Percentiles rank a stretch among this genome's conserved stretches.
phyloP scores from a whole-genome alignment of 768 basidiomycete genomes.

The Guyanaporus albipodus region DNA sequence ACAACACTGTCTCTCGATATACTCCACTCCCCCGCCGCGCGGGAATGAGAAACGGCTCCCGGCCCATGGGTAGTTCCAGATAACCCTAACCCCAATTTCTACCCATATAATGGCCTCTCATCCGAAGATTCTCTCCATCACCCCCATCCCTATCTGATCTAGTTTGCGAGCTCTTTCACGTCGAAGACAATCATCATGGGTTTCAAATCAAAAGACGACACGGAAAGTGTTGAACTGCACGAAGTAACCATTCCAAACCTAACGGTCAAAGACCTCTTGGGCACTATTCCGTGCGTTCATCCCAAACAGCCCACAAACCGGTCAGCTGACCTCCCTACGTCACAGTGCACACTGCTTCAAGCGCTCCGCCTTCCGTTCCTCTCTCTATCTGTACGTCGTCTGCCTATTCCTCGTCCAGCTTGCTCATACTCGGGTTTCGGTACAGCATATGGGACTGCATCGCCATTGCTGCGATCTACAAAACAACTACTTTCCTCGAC shows the following conservation, averaged over 20 bases:
- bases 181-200: conserved; percentile 20
- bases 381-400: conserved; percentile 64
- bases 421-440: conserved; percentile 10
- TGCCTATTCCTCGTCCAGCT: not conserved
- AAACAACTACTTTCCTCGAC: conserved; percentile 62
- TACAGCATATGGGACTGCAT: conserved; percentile 69
- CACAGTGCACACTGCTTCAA: conserved; percentile 80
- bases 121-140: too few relatives aligned
- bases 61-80: too few relatives aligned
- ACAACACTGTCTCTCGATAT: too few relatives aligned
- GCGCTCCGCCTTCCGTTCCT: conserved; percentile 80
- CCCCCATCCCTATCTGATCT: too few relatives aligned
- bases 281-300: conserved; percentile 75
- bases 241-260: conserved; percentile 75
- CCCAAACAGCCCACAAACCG: not conserved
- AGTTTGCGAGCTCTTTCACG: conserved; percentile 5
- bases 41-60: too few relatives aligned
- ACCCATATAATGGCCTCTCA: too few relatives aligned
- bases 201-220: conserved; percentile 9
- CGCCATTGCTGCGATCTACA: conserved; percentile 66
- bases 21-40: too few relatives aligned
- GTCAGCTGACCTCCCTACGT: not conserved
- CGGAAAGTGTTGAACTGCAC: conserved; percentile 47
- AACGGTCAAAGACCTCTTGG: conserved; percentile 81
- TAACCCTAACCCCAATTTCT: too few relatives aligned